Base-by-base conservation (phyloP, 805 yeast species). In the Suhomyces kilbournensis region DNA sequence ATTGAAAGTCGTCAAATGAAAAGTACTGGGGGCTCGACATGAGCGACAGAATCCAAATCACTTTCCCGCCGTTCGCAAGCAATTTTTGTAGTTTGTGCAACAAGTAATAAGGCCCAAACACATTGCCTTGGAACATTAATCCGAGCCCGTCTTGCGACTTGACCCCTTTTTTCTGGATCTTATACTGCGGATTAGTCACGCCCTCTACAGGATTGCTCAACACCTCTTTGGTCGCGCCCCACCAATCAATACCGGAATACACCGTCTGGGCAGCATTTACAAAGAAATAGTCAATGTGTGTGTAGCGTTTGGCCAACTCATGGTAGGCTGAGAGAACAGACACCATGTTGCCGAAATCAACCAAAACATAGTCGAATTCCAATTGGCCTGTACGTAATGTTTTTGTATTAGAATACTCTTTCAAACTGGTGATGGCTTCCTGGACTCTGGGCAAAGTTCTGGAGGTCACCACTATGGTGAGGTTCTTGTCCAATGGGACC, bases 71-170 rank as follows among this genome's bases (percentile, higher is more conserved):
- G 28, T 72, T 69, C 2, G 75, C 72, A n/a, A 92, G 69, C 35
- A 82, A 69, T 2, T 82, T 82, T 39, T 76, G 67, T 19, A 93
- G 70, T 56, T 81, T 84, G 59, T 87, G 88, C 50, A 92, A 77
- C 49, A 94, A 72, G 67, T 85, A 94, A 72, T 88, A 92, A 2
- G 98, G 98, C 0, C 96, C 97, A 71, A 94, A 90, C n/a, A 93
- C 97, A 65, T 94, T 94, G 4, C 94, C 96, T 69, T 94, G 96
- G 73, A 93, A 94, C 3, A 91, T 90, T 28, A 88, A 72, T 1
- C 98, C 97, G 75, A 93, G 60, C 0, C 82, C 91, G 68, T 94
- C 99, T 17, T 63, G 66, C 1, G 96, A 82, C 62, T 80, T 83
- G 23, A 85, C 84, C 3, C 97, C 97, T 15, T 82, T 77, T 52